Evolutionary conservation across 2,329 filamentous ascomycete species (phyloP), one percentile per base, ranked within the genome.

Genomic region (Simplicillium sp.): DNA sequence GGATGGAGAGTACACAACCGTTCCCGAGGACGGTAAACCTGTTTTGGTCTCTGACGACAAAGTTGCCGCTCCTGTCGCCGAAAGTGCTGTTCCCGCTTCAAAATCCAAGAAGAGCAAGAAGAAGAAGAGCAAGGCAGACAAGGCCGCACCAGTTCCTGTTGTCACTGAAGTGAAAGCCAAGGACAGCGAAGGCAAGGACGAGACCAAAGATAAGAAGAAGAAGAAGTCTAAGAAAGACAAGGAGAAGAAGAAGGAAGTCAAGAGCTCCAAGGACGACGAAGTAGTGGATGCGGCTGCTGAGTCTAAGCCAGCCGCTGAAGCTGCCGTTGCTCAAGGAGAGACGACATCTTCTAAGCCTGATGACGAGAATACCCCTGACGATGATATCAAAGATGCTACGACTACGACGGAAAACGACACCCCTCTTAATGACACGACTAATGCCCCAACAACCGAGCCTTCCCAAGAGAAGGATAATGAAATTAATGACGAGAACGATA

Each of bases 141-240:
- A 33, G 36, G 37, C 42, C 25, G 15, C 33, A 33, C 29, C 39
- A 7, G 18, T 37, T n/a, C 12, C 36, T 16, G 38, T 15, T 25
- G 20, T 37, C 14, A 37, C 35, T 29, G 36, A 48, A 34, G 39
- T 31, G 7, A 43, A 43, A 34, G 25, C 36, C 32, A 44, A 40
- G 38, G 36, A 39, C 37, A 37, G 44, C 29, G 11, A 11, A 34
- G 12, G n/a, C 18, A 15, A 18, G 25, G 20, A 50, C 37, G 39
- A 39, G 32, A 46, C 47, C 32, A 50, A 47, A 34, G 42, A 41
- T 11, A 39, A 46, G 11, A 46, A 44, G 39, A 46, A 48, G 37
- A 37, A 38, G 4, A 37, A 48, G 33, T 20, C 29, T 11, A 50
- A 46, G 37, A 40, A 44, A 29, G 46, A 47, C 34, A 48, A 41